Conservation (phyloP, 1,284 basidiomycete species). For the Naganishia albida region DNA sequence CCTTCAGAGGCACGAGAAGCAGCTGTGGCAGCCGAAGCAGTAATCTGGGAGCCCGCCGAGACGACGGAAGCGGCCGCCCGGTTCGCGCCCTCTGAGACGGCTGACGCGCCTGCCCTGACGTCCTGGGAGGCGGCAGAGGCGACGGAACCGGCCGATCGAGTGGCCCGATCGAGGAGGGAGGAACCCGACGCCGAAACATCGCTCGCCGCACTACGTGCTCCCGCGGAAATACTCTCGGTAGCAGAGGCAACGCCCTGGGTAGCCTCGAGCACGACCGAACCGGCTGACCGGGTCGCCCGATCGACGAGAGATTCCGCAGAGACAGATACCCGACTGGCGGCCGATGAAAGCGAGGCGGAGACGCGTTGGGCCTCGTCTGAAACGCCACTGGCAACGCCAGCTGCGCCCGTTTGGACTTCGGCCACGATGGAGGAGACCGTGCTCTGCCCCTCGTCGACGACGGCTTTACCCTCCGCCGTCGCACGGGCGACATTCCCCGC, state of each 20-base stretch:
- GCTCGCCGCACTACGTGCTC: background rate
- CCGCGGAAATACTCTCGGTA: too few species aligned
- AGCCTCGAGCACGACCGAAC: slow-evolving; percentile 28
- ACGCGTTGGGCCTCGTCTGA: slow-evolving; percentile 28
- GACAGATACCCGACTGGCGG: slow-evolving; percentile 28
- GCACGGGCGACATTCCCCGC: slow-evolving; percentile 11
- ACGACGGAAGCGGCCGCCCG: slow-evolving; percentile 10
- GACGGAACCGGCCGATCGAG: background rate
- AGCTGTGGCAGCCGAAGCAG: slow-evolving; percentile 24
- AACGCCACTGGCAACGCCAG: background rate
- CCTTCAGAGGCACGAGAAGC: slow-evolving; percentile 26
- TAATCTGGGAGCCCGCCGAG: slow-evolving; percentile 24
- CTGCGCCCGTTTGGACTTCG: background rate
- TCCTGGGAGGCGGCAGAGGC: background rate
- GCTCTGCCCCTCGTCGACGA: slow-evolving; percentile 10
- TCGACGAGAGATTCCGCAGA: background rate
- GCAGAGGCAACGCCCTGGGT: too few species aligned
- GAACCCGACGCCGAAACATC: slow-evolving; percentile 31
- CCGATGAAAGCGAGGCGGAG: background rate
- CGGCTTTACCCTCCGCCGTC: slow-evolving; percentile 39
- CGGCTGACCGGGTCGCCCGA: background rate
- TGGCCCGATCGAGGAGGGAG: slow-evolving; percentile 12
- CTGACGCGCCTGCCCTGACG: background rate
- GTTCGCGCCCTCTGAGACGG: background rate
- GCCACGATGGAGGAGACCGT: background rate